A percentile compares a stretch with the other conserved stretches of the same genome.
These are phyloP conservation scores for Pichia sp. DNA, from an alignment of 1,139 yeast genomes.

Conservation along the genomic window DNA sequence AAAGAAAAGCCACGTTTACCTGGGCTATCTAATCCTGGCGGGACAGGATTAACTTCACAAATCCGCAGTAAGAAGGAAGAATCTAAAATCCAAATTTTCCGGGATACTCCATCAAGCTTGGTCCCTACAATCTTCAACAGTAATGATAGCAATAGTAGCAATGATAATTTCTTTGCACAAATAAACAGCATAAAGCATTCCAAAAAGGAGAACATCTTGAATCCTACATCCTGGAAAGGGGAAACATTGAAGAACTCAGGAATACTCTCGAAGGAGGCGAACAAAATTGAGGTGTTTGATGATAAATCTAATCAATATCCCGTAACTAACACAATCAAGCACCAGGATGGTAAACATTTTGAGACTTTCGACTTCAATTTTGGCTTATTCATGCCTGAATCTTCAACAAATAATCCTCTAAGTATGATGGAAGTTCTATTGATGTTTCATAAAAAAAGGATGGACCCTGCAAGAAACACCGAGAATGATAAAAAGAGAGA, in stretches of 20 bases:
- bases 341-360: slow-evolving; percentile 51
- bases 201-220: slow-evolving; percentile 60
- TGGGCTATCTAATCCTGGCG: slow-evolving; percentile 21
- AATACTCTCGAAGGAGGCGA: slow-evolving; percentile 16
- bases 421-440: slow-evolving; percentile 15
- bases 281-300: slow-evolving; percentile 22
- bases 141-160: slow-evolving; percentile 5
- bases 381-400: slow-evolving; percentile 44
- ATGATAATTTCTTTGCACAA: slow-evolving; percentile 19
- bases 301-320: slow-evolving; percentile 25
- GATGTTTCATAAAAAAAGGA: slow-evolving; percentile 1
- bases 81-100: slow-evolving; percentile 21
- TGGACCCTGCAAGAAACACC: background rate
- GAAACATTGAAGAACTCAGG: slow-evolving; percentile 39
- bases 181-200: slow-evolving; percentile 50
- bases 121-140: background rate
- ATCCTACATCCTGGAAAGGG: slow-evolving; percentile 65
- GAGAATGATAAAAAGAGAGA: background rate
- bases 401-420: slow-evolving; percentile 22
- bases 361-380: slow-evolving; percentile 65
- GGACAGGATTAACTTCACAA: slow-evolving; percentile 19
- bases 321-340: slow-evolving; percentile 41
- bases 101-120: slow-evolving; percentile 2
- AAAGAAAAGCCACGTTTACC: background rate
- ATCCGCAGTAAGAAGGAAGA: slow-evolving; percentile 8